These are phyloP conservation scores for Alloteropsis angusta DNA, from an alignment of 202 grass and related monocot genomes.

Conservation along the genomic window DNA sequence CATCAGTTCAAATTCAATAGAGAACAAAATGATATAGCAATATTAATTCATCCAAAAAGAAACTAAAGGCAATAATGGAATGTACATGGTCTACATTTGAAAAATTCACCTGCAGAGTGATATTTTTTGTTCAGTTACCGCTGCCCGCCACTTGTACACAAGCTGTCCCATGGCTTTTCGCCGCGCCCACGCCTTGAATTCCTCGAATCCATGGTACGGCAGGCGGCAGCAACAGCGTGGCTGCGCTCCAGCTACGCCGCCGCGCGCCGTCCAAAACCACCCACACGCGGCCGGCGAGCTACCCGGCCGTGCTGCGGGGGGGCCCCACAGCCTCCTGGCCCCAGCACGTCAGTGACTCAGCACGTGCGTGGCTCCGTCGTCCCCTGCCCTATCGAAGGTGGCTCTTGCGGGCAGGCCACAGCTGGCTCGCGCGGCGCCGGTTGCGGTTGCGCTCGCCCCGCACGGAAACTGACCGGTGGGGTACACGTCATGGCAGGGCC, in stretches of 20 bases:
- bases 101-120: background rate
- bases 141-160: background rate
- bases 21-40: too few species aligned
- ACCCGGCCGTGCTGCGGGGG: background rate
- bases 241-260: conserved; percentile 20
- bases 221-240: too few species aligned
- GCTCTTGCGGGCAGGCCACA: background rate
- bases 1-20: too few species aligned
- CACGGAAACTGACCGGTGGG: background rate
- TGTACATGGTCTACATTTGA: background rate
- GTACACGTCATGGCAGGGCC: background rate
- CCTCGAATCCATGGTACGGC: background rate
- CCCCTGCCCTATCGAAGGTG: background rate
- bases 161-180: background rate
- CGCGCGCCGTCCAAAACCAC: background rate
- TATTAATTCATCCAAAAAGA: too few species aligned
- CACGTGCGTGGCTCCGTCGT: background rate
- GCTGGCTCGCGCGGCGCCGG: background rate
- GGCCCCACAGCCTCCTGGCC: rapidly evolving
- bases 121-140: background rate
- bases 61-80: too few species aligned
- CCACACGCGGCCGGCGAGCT: background rate
- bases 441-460: background rate
- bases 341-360: background rate
- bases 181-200: background rate